Conservation (phyloP, 2,329 filamentous ascomycete species). For the Calonectria naviculata region DNA sequence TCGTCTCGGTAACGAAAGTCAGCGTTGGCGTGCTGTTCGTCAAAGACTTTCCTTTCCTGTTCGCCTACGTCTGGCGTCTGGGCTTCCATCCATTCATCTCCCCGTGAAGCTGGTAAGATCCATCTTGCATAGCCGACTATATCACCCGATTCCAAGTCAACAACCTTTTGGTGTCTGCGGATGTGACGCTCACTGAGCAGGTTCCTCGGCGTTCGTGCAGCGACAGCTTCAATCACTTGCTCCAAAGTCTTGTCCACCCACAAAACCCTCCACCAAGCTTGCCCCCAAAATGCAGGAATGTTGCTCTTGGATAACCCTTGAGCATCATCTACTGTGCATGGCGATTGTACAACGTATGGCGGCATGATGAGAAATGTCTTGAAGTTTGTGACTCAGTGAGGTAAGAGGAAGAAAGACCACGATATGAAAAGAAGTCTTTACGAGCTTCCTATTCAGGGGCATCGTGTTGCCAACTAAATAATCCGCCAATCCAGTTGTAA, state of each 20-base stretch:
- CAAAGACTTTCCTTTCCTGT: not conserved
- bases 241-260: slow-evolving; percentile 26
- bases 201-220: slow-evolving; percentile 27
- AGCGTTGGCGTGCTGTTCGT: not conserved
- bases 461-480: not conserved
- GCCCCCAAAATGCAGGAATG: slow-evolving; percentile 28
- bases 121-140: slow-evolving; percentile 37
- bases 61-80: slow-evolving; percentile 28
- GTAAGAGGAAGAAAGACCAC: not conserved
- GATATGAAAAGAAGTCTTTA: not conserved
- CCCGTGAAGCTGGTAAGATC: slow-evolving; percentile 24
- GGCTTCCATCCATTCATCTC: slow-evolving; percentile 20
- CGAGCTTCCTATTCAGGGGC: too few relatives aligned
- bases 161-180: slow-evolving; percentile 32
- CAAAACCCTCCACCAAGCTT: slow-evolving; percentile 35
- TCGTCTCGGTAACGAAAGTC: slow-evolving; percentile 13
- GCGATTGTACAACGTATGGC: slow-evolving; percentile 17
- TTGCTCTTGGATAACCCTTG: slow-evolving; percentile 29
- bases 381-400: not conserved
- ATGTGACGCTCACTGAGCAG: slow-evolving; percentile 27
- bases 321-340: slow-evolving; percentile 18
- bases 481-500: not conserved
- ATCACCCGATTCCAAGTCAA: slow-evolving; percentile 28
- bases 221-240: slow-evolving; percentile 21
- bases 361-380: not conserved